Evolutionary conservation across 345 rosid genomes (phyloP).

Genomic region (Reutealis trisperma): DNA sequence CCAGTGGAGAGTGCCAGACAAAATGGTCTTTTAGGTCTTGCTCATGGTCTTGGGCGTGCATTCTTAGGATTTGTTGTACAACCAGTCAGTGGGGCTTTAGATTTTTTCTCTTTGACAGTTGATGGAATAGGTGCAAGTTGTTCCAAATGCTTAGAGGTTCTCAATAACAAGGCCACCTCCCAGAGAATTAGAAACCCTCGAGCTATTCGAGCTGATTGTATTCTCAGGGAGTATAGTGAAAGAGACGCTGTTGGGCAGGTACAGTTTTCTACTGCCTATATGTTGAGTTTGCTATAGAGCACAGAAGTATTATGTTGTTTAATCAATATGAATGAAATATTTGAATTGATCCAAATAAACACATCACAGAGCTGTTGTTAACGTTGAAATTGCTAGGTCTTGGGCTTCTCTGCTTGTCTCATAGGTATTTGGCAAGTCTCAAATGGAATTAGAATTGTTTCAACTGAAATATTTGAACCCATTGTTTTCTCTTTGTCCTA

Average conservation of each 20-base stretch:
- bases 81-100: conserved; percentile 95
- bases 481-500: too few relatives aligned
- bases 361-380: not conserved
- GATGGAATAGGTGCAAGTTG: conserved; percentile 97
- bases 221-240: conserved; percentile 79
- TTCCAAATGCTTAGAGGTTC: conserved; percentile 80
- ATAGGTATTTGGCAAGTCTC: not conserved
- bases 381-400: not conserved
- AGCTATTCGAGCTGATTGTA: conserved; percentile 73
- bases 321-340: not conserved
- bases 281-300: not conserved
- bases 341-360: not conserved
- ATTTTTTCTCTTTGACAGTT: conserved; percentile 91
- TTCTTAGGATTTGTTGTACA: conserved; percentile 81
- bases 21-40: conserved; percentile 87
- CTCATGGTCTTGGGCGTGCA: conserved; percentile 92
- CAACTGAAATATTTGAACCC: not conserved
- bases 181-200: conserved; percentile 93
- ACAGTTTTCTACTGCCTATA: conserved; percentile 9
- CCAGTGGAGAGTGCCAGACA: conserved; percentile 94
- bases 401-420: not conserved
- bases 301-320: not conserved
- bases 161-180: conserved; percentile 56
- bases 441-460: not conserved
- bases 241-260: conserved; percentile 97